These are phyloP conservation scores for Perkinsus olseni DNA, from an alignment of 169 alveolate species.

Conservation along the genomic window DNA sequence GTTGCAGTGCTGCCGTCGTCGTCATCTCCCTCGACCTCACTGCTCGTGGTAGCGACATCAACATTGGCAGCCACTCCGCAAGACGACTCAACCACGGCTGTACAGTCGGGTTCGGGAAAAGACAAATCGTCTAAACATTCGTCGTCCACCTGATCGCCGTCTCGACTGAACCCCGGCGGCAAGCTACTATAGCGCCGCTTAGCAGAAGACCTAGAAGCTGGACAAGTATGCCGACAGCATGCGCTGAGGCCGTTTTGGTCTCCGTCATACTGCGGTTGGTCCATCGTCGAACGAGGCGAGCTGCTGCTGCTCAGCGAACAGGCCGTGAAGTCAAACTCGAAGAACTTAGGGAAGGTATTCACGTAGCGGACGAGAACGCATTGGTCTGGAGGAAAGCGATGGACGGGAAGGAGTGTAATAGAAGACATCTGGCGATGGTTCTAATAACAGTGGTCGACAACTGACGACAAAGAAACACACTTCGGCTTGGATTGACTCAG, in stretches of 20 bases:
- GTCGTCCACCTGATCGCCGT: no score
- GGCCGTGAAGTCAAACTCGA: background rate
- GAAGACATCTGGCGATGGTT: background rate
- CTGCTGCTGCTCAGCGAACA: background rate
- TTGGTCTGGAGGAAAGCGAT: background rate
- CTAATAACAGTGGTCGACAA: no score
- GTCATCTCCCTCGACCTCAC: background rate
- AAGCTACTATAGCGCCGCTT: background rate
- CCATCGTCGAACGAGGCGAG: background rate
- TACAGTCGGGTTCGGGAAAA: no score
- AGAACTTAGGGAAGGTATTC: background rate
- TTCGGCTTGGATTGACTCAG: no score
- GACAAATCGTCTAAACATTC: no score
- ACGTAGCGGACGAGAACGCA: background rate
- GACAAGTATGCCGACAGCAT: background rate
- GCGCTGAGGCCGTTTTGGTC: background rate
- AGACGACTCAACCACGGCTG: no score
- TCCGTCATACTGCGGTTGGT: background rate
- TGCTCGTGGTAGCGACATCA: background rate
- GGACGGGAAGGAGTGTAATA: background rate
- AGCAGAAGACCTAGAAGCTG: background rate
- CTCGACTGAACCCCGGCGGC: background rate
- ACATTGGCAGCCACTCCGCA: background rate
- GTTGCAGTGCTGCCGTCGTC: background rate
- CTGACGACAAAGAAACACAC: no score